These are phyloP conservation scores for Lepidium sativum DNA, from an alignment of 345 rosid species.

Conservation along the genomic window DNA sequence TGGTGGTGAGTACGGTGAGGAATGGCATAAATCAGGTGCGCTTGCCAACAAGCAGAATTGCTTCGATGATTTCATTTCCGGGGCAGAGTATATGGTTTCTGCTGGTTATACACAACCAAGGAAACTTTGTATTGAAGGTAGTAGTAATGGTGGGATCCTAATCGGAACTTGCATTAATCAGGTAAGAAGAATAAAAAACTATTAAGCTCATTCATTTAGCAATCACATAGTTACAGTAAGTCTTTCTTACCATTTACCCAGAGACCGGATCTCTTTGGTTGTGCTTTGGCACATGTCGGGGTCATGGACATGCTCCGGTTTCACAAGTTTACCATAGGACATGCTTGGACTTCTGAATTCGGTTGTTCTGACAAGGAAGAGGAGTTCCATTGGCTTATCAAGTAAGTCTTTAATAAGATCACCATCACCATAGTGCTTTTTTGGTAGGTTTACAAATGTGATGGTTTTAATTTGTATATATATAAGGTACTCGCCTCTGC, in stretches of 20 bases:
- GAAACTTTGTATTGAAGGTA: slow-evolving; percentile 89
- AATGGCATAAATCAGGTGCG: slow-evolving; percentile 91
- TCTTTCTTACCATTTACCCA: slow-evolving; percentile 15
- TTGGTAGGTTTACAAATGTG: not conserved
- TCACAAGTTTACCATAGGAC: slow-evolving; percentile 94
- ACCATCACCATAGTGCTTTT: not conserved
- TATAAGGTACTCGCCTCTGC: slow-evolving; percentile 85
- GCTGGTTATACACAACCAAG: slow-evolving; percentile 63
- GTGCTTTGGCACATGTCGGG: slow-evolving; percentile 97
- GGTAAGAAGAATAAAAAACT: slow-evolving; percentile 30
- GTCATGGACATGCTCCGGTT: slow-evolving; percentile 99
- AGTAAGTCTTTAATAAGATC: slow-evolving; percentile 37
- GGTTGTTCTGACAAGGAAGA: slow-evolving; percentile 88
- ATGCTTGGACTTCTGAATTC: slow-evolving; percentile 90
- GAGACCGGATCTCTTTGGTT: slow-evolving; percentile 98
- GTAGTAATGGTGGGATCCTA: slow-evolving; percentile 93
- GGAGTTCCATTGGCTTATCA: slow-evolving; percentile 83
- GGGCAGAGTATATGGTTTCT: slow-evolving; percentile 65
- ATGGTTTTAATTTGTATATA: not conserved
- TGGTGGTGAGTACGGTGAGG: slow-evolving; percentile 97
- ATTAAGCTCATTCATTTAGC: not conserved
- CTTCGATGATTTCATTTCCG: slow-evolving; percentile 84
- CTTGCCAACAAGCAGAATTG: slow-evolving; percentile 75
- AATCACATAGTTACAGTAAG: not conserved
- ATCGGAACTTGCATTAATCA: slow-evolving; percentile 94